A percentile compares a stretch with the other conserved stretches of the same genome.
phyloP scores from a whole-genome alignment of 257 asterid genomes.

The Ehretia macrophylla region DNA sequence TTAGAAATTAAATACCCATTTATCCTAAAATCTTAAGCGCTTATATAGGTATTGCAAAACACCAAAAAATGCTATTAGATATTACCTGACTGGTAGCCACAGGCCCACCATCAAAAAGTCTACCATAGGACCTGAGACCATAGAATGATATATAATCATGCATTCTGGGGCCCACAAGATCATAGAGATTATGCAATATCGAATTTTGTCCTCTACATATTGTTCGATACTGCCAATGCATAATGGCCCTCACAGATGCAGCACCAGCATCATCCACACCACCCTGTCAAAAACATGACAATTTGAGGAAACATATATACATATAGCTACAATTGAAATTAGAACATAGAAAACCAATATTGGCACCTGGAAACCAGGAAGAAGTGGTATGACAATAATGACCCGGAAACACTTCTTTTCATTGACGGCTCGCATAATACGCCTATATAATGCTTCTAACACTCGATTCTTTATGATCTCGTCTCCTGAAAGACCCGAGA shows the following conservation, averaged over 20 bases:
- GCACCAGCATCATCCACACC: conserved; percentile 99
- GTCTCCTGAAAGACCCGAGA: conserved; percentile 89
- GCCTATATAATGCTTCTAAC: conserved; percentile 66
- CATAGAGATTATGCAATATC: conserved; percentile 68
- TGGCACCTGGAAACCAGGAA: conserved; percentile 92
- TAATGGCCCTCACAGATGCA: conserved; percentile 95
- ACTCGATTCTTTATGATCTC: conserved; percentile 86
- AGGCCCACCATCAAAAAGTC: conserved; percentile 80
- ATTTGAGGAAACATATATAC: conserved; percentile 10
- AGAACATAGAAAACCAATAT: conserved; percentile 11
- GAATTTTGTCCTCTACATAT: conserved; percentile 74
- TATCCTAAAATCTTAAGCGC: neutral
- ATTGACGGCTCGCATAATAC: conserved; percentile 78
- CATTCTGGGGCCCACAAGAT: conserved; percentile 67
- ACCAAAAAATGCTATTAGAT: too few relatives aligned
- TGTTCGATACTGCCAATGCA: conserved; percentile 98
- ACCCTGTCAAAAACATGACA: conserved; percentile 49
- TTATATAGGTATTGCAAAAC: neutral
- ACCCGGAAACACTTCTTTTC: conserved; percentile 88
- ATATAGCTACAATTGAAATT: conserved; percentile 12
- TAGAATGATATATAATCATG: conserved; percentile 85
- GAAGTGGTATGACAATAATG: conserved; percentile 89
- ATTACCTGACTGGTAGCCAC: conserved; percentile 84
- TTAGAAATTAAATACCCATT: neutral
- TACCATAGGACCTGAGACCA: conserved; percentile 80